These are phyloP conservation scores for Ormosia semicastrata DNA, from an alignment of 306 rosid genomes.

Conservation along the genomic window DNA sequence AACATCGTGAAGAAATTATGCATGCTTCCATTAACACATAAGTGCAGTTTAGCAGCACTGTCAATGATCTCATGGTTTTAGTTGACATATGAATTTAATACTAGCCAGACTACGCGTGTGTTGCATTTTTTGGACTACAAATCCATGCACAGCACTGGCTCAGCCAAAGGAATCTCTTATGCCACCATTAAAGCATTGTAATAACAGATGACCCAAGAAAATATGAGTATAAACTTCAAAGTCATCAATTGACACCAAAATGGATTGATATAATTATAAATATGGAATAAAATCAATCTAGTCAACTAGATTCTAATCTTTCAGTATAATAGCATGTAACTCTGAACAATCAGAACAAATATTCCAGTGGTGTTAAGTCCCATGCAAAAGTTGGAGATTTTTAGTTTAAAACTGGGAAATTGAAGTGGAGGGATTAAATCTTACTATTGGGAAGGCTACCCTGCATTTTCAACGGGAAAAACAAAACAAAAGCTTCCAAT, in stretches of 20 bases:
- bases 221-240: neutral
- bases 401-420: neutral
- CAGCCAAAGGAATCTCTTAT: neutral
- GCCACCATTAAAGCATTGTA: neutral
- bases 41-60: neutral
- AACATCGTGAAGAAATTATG: neutral
- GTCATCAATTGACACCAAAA: neutral
- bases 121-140: neutral
- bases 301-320: neutral
- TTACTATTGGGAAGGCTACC: neutral
- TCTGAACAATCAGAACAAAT: neutral
- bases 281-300: neutral
- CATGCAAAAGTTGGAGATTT: neutral
- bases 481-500: slow-evolving; percentile 1
- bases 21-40: neutral
- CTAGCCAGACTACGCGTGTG: neutral
- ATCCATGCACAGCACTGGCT: slow-evolving; percentile 6
- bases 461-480: neutral
- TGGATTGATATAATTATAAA: neutral
- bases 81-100: slow-evolving; percentile 1
- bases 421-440: neutral
- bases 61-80: neutral
- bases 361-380: neutral
- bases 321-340: neutral
- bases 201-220: neutral